Base-by-base conservation (phyloP, 331 rosid genomes). In the Rhamnella rubrinervis region DNA sequence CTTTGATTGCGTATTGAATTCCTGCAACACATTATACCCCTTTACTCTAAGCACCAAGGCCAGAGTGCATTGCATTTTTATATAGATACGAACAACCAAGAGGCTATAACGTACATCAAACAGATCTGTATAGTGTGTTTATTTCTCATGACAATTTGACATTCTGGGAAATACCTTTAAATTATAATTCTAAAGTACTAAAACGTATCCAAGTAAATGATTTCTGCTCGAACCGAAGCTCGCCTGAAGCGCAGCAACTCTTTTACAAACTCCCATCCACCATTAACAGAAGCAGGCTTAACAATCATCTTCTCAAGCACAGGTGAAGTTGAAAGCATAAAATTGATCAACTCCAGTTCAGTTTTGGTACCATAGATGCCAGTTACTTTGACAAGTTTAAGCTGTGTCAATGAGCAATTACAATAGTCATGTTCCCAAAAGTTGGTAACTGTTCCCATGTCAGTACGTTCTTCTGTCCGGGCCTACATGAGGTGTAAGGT, bases 261-360 rank as follows among this genome's bases (percentile, higher is more conserved):
- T 77, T 82, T 83, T 57, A 70, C 53, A 55, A 85, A 59, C 51
- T 70, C 83, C 18, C n/a, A 56, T 59, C 62, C 79, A 10, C 44
- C 76, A 17, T 55, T 25, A 38, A 0, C 50, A 23, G 44, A 25
- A 71, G 51, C 57, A 61, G 87, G 85, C 74, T 66, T 73, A 75
- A 87, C 75, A 50, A 64, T 69, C 91, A 87, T 76, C 79, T 55
- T 82, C 79, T 83, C 82, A 12, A 90, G 86, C 61, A 68, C 78
- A 1, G 83, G 88, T 17, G 86, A 82, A 65, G 55, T 55, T 49
- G 46, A 66, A 67, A 89, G 88, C 67, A 89, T 70, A 68, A 77
- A 77, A 59, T 38, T 67, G 82, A 90, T 80, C 52, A 90, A 80
- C 77, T 80, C 85, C 41, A 87, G 60, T 59, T 90, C 88, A 15